phyloP scores from a whole-genome alignment of 1,139 yeast genomes.

The Lodderomyces oxycetoniae region DNA sequence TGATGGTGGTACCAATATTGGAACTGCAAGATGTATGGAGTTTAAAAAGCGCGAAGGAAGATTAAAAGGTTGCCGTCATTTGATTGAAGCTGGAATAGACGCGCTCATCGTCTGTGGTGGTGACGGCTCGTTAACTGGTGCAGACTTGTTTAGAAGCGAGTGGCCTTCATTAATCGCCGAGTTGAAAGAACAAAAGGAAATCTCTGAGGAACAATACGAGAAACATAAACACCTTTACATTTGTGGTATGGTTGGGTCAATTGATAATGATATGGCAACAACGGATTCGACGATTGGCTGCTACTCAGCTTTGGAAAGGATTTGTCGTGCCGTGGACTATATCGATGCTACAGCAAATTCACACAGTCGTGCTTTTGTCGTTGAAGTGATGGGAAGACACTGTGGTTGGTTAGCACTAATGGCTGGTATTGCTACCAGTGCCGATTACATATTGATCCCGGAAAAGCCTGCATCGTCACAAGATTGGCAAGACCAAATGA shows the following conservation, averaged over 20 bases:
- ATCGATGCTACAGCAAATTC: conserved; percentile 83
- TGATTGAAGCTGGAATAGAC: conserved; percentile 70
- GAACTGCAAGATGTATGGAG: conserved; percentile 71
- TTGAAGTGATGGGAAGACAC: conserved; percentile 88
- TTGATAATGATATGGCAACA: conserved; percentile 79
- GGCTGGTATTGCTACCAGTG: conserved; percentile 81
- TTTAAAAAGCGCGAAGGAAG: conserved; percentile 69
- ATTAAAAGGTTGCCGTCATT: conserved; percentile 59
- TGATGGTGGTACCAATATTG: conserved; percentile 77
- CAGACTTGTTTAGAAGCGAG: conserved; percentile 70
- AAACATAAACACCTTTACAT: conserved; percentile 59
- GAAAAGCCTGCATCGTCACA: conserved; percentile 64
- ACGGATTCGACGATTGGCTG: conserved; percentile 85
- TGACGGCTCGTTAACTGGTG: conserved; percentile 82
- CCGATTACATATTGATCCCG: conserved; percentile 76
- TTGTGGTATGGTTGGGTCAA: conserved; percentile 77
- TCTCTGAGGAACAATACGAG: conserved; percentile 48
- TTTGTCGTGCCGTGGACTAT: conserved; percentile 73
- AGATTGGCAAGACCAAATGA: conserved; percentile 65
- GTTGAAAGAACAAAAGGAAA: conserved; percentile 44
- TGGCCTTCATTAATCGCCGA: conserved; percentile 74
- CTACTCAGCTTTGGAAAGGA: conserved; percentile 70
- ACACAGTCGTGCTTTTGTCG: conserved; percentile 77
- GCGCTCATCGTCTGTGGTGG: conserved; percentile 83
- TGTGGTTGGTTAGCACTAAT: conserved; percentile 85